Conservation (phyloP, 2,329 filamentous ascomycete species). For the Pyricularia sp. region DNA sequence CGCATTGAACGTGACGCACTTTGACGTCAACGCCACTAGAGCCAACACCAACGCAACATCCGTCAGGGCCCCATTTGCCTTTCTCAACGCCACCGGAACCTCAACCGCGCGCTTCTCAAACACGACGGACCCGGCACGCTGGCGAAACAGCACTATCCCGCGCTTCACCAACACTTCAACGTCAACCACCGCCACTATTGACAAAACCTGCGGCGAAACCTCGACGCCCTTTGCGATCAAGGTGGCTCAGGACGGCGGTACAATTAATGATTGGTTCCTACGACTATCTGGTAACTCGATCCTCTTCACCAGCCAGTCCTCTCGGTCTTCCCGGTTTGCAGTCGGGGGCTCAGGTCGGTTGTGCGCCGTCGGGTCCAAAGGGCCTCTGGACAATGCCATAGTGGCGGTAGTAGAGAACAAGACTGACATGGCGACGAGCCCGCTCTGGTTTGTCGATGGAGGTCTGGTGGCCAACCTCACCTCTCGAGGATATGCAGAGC, state of each 20-base stretch:
- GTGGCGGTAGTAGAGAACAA: slow-evolving; percentile 14
- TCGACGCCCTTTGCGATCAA: slow-evolving; percentile 14
- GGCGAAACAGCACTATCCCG: slow-evolving; percentile 3
- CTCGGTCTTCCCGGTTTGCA: slow-evolving; percentile 13
- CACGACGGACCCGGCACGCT: slow-evolving; percentile 2
- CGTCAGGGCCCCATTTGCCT: background rate
- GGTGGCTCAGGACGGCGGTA: slow-evolving; percentile 15
- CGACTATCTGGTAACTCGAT: slow-evolving; percentile 14
- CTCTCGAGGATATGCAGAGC: slow-evolving; percentile 11
- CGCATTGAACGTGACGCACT: background rate
- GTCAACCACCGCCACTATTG: slow-evolving; percentile 8
- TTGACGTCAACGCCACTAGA: background rate
- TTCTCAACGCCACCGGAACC: slow-evolving; percentile 2
- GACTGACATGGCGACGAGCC: slow-evolving; percentile 10
- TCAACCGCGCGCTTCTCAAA: background rate
- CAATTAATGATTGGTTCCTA: slow-evolving; percentile 18
- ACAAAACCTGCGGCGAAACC: slow-evolving; percentile 14
- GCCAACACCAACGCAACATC: background rate
- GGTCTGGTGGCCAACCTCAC: slow-evolving; percentile 10
- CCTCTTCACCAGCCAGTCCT: slow-evolving; percentile 13
- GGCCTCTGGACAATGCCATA: slow-evolving; percentile 9
- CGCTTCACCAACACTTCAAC: slow-evolving; percentile 4
- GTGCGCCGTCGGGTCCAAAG: slow-evolving; percentile 13
- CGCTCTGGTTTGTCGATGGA: slow-evolving; percentile 15
- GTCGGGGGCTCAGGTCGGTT: slow-evolving; percentile 14